Evolutionary conservation across 352 stramenopile species (phyloP).

Genomic region (Globisporangium echinulatum): DNA sequence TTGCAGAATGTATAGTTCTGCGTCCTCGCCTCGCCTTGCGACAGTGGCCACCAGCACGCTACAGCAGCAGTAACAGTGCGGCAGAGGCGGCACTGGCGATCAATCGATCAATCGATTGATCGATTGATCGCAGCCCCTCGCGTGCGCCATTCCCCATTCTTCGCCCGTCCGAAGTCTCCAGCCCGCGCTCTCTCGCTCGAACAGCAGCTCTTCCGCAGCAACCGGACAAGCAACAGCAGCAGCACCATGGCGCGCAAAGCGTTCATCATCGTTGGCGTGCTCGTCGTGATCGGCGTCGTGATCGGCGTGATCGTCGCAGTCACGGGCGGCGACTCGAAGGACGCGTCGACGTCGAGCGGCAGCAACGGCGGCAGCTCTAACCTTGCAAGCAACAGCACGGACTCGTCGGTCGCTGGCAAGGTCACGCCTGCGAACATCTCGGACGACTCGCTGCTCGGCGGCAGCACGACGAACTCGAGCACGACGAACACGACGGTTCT

Average conservation of each 20-base stretch:
- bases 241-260: slow-evolving; percentile 37
- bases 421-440: slow-evolving; percentile 29
- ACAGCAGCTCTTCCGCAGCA: neutral
- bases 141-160: slow-evolving; percentile 12
- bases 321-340: slow-evolving; percentile 24
- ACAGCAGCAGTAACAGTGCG: neutral
- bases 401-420: slow-evolving; percentile 6
- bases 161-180: slow-evolving; percentile 5
- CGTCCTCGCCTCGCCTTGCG: neutral
- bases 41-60: neutral
- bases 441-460: slow-evolving; percentile 39
- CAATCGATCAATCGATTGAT: too few species aligned
- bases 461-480: slow-evolving; percentile 14
- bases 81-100: too few species aligned
- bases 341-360: slow-evolving; percentile 23
- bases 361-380: slow-evolving; percentile 4
- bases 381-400: slow-evolving; percentile 5
- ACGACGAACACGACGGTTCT: slow-evolving; percentile 18
- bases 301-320: slow-evolving; percentile 66
- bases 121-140: neutral
- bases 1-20: neutral
- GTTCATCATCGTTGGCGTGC: slow-evolving; percentile 59
- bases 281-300: slow-evolving; percentile 59
- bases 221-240: neutral
- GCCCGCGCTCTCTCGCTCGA: neutral